Base-by-base conservation (phyloP, 2,329 filamentous ascomycete genomes). In the Plectosphaerella plurivora region DNA sequence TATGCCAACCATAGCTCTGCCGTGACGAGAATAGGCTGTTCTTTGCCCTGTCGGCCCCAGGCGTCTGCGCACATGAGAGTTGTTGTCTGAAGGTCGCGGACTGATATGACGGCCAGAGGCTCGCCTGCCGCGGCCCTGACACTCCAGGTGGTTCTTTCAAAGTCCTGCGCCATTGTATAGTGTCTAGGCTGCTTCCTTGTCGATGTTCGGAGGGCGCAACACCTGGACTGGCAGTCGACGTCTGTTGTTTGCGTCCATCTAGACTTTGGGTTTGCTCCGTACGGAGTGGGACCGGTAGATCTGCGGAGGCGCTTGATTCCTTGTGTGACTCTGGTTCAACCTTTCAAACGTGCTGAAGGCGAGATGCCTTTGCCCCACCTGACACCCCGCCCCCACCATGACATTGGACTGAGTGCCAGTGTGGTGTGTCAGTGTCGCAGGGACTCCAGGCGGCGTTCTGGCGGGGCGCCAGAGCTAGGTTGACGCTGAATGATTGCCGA, bases 11-110 rank as follows among this genome's bases (percentile, higher is more conserved):
- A 76, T 4, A 90, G 74, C 18, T 78, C 75, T 35, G 82, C 78
- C 5, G 83, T 85, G 9, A 91, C 61, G 7, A 81, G 63, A 10
- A 83, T 72, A 8, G 87, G 86, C 67, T 91, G 88, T 11, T 73
- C 65, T 57, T 80, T 82, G 49, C 72, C 66, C 2, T 59, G 51
- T 4, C 87, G 79, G 51, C 83, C 84, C 87, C 87, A 91, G 47
- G 85, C 86, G 64, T 91, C 87, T 35, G 74, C 74, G 24, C 77
- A 81, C n/a, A 77, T 82, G 57, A 71, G 68, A 54, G 83, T 74
- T 9, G 68, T 76, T 52, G 81, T 73, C 54, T 80, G 73, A 1
- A 91, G 78, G 61, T 88, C 84, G 49, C 73, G 75, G 53, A 91
- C 78, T 37, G 75, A 75, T 57, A 91, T 80, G 14, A 73, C 63